A percentile compares a stretch with the other conserved stretches of the same genome.
Conservation (phyloP, 1,139 yeast genomes). For the Debaryomyces subglobosus region DNA sequence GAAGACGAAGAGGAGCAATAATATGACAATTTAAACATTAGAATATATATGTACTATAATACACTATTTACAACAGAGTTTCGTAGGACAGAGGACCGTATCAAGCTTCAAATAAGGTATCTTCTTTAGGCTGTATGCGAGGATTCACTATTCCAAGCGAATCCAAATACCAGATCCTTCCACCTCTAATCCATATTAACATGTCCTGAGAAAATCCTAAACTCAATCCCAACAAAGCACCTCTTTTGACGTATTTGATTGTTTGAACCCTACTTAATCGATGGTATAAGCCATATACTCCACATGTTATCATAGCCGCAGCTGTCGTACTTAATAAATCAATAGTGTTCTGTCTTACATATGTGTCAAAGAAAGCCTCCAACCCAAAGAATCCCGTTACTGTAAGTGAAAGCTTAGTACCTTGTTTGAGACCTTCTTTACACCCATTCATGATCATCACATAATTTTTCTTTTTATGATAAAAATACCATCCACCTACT, state of each 20-base stretch:
- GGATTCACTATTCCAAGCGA: constrained; percentile 24
- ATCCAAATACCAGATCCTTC: constrained; percentile 63
- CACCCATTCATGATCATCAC: constrained; percentile 64
- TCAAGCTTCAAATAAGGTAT: constrained; percentile 7
- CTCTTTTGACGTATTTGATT: constrained; percentile 51
- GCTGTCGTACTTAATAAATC: constrained; percentile 66
- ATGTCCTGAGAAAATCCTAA: constrained; percentile 70
- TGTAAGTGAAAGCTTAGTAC: constrained; percentile 48
- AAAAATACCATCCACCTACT: constrained; percentile 88
- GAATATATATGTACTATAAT: constrained; percentile 5
- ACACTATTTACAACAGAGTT: constrained; percentile 13
- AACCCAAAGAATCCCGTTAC: constrained; percentile 58
- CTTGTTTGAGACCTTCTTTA: constrained; percentile 45
- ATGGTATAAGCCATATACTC: constrained; percentile 49
- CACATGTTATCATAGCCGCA: constrained; percentile 58
- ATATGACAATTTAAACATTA: neutral
- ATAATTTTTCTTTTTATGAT: constrained; percentile 83
- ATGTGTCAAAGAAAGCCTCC: constrained; percentile 62
- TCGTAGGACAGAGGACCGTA: neutral
- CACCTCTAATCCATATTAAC: constrained; percentile 60
- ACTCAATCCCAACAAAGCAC: constrained; percentile 57
- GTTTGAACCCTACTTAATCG: constrained; percentile 52
- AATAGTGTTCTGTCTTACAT: constrained; percentile 48
- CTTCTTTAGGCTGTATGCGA: constrained; percentile 4
- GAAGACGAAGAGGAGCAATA: constrained; percentile 48